Evolutionary conservation across 2,329 filamentous ascomycete genomes (phyloP), one percentile per base, ranked within the genome.

Genomic region (Penicillium capsulatum): DNA sequence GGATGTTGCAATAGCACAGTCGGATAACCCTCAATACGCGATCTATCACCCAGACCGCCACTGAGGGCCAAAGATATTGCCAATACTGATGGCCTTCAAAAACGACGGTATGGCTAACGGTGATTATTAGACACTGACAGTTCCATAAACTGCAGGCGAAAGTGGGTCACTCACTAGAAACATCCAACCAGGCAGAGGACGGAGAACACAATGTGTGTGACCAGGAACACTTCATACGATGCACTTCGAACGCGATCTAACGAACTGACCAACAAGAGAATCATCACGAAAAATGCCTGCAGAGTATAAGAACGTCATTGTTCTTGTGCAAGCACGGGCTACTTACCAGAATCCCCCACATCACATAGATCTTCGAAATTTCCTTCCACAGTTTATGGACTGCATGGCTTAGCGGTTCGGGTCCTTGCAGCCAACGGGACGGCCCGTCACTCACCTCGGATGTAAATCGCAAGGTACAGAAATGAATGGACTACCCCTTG

Each of bases 401-500:
- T 61, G 17, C 2, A 16, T 34, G 10, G 16, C 24, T 46, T 30
- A 41, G 29, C 20, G 33, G 20, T 30, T 1, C 7, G 11, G n/a
- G 6, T 14, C 10, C 19, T 22, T 14, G 26, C 5, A 15, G 10
- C 3, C 10, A 10, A 14, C 27, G 8, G 8, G 1, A 7, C 4
- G 15, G 8, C 14, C 10, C 27, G 16, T 10, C 10, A 36, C 54
- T 33, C 40, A 61, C 60, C 46, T 37, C 50, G 45, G 14, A 53
- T 42, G 20, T 58, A 60, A 8, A 66, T 46, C 1, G 74, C 44
- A 0, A 76, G 72, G 44, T 83, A 86, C 0, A 74, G 73, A 1
- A 81, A 41, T 0, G 80, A 81, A 51, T 86, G 83, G 0, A 81
- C 58, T 1, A 84, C 68, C 1, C 79, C 81, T 48, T 84, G 73